phyloP scores from a whole-genome alignment of 2,329 filamentous ascomycete species.

The Aspergillus neoniger region DNA sequence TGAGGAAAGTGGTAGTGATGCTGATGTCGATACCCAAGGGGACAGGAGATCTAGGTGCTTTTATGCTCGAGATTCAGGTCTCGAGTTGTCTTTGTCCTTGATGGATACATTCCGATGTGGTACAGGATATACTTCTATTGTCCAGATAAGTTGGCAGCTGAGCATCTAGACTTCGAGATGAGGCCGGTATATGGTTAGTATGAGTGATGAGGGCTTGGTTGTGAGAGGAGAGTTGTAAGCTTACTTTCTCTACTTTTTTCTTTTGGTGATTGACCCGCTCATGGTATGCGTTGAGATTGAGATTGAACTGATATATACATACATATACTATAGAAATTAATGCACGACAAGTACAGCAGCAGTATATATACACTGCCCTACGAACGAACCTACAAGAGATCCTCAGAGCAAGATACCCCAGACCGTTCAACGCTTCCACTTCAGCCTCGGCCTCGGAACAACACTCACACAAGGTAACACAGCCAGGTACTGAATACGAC shows the following conservation, averaged over 20 bases:
- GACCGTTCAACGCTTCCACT: too few species aligned
- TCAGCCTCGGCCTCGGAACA: too few species aligned
- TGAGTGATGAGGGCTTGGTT: background rate
- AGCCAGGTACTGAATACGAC: conserved; percentile 3
- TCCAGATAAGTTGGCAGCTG: background rate
- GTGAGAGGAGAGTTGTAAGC: background rate
- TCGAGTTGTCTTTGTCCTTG: background rate
- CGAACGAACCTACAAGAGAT: too few species aligned
- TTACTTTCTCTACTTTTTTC: background rate
- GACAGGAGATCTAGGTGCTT: background rate
- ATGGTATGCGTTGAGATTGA: too few species aligned
- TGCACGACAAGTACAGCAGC: too few species aligned
- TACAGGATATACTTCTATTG: background rate
- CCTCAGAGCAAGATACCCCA: background rate
- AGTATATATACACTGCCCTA: too few species aligned
- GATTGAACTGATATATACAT: too few species aligned
- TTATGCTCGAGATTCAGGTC: background rate
- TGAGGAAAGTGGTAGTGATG: background rate
- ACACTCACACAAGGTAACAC: background rate
- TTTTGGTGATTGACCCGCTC: too few species aligned
- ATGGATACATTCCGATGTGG: conserved; percentile 1
- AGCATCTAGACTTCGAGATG: background rate
- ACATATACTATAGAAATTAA: too few species aligned
- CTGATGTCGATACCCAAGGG: background rate
- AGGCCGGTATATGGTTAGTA: background rate